Percentiles rank a stretch among this genome's conserved stretches.
phyloP scores from a whole-genome alignment of 2,329 filamentous ascomycete genomes.

The Camillea tinctor region DNA sequence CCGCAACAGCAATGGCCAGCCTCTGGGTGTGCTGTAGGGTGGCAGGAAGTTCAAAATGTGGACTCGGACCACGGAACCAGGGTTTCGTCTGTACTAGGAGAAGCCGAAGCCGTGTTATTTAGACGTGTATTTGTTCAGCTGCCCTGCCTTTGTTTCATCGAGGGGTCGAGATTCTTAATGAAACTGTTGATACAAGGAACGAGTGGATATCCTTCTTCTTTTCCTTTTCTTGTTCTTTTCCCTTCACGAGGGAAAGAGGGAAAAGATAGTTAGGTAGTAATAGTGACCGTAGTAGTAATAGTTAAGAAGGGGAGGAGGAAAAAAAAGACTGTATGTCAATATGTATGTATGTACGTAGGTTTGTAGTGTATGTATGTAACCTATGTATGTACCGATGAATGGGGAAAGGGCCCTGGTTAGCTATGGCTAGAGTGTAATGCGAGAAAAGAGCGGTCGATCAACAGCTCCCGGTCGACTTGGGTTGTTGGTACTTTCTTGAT shows the following conservation, averaged over 20 bases:
- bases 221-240: no score
- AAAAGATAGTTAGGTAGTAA: slow-evolving; percentile 2
- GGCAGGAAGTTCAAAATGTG: slow-evolving; percentile 19
- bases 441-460: not conserved
- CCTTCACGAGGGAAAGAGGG: slow-evolving; percentile 8
- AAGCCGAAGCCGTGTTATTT: not conserved
- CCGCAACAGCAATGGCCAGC: slow-evolving; percentile 13
- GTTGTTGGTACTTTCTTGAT: not conserved
- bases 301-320: not conserved
- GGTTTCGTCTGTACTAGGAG: slow-evolving; percentile 19
- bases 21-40: slow-evolving; percentile 2
- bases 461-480: not conserved
- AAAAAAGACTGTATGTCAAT: not conserved
- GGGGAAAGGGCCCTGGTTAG: not conserved
- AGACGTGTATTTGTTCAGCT: slow-evolving; percentile 4
- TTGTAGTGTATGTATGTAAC: no score
- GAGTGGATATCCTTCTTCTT: slow-evolving; percentile 13
- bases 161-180: slow-evolving; percentile 22
- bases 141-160: slow-evolving; percentile 25
- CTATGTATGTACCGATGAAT: not conserved
- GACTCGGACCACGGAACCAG: slow-evolving; percentile 21
- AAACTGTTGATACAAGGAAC: slow-evolving; percentile 12
- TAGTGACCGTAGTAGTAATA: not conserved
- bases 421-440: not conserved
- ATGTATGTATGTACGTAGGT: no score